phyloP scores from a whole-genome alignment of 2,329 filamentous ascomycete species.

The Hypoxylon sp. region DNA sequence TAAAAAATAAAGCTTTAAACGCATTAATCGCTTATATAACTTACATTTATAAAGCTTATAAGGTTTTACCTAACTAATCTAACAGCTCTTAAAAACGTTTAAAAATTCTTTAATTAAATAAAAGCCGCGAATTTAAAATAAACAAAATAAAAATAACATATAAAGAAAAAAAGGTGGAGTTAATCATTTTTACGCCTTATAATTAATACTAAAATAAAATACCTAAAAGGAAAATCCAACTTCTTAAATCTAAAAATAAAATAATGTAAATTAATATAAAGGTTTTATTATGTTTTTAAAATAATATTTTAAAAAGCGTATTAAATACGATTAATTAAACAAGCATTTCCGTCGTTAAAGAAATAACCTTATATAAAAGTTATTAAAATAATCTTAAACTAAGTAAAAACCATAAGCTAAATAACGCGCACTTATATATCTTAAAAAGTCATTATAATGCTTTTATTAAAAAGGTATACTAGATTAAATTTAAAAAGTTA shows the following conservation, averaged over 20 bases:
- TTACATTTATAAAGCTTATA: background rate
- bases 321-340: background rate
- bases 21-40: background rate
- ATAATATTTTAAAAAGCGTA: background rate
- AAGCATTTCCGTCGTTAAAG: background rate
- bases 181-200: background rate
- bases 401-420: background rate
- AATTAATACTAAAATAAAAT: slow-evolving; percentile 2
- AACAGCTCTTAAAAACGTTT: background rate
- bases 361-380: background rate
- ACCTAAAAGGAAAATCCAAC: background rate
- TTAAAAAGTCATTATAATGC: background rate
- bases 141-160: no score
- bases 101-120: background rate
- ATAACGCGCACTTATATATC: background rate
- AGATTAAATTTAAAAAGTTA: background rate
- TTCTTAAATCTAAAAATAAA: background rate
- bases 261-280: background rate
- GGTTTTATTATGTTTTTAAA: background rate
- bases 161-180: background rate
- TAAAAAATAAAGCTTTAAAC: background rate
- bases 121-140: no score
- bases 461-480: no score
- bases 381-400: background rate
- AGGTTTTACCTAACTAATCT: background rate